A percentile compares a stretch with the other conserved stretches of the same genome.
Conservation (phyloP, 164 flowering plant species). For the Annona squamosa region DNA sequence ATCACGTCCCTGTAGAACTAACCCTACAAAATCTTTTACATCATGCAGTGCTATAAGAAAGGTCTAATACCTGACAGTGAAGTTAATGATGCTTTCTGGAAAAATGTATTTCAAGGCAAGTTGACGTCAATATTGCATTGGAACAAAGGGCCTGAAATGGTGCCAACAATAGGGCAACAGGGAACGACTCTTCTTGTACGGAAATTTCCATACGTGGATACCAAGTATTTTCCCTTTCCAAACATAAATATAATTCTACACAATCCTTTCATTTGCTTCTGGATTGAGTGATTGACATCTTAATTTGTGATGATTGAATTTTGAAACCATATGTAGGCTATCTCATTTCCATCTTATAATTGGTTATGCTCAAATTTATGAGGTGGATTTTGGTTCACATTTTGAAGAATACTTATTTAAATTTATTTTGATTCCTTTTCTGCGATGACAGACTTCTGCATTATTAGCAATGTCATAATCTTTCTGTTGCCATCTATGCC, state of each 20-base stretch:
- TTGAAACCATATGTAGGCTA: background rate
- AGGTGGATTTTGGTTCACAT: no score
- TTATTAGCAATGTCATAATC: no score
- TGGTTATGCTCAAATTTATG: background rate
- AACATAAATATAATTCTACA: background rate
- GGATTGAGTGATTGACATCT: background rate
- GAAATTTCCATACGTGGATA: constrained; percentile 57
- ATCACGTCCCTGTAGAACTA: background rate
- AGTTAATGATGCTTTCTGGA: constrained; percentile 41
- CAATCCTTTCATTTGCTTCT: background rate
- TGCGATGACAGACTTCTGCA: no score
- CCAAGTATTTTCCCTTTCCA: constrained; percentile 37
- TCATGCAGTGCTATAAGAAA: constrained; percentile 44
- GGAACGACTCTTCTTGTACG: constrained; percentile 88
- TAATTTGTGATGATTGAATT: background rate
- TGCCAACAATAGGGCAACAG: constrained; percentile 48
- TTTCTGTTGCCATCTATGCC: no score
- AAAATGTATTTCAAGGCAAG: constrained; percentile 58
- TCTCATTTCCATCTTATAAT: background rate
- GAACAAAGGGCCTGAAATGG: constrained; percentile 81
- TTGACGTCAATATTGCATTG: constrained; percentile 67
- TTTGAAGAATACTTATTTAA: no score
- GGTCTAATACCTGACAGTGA: constrained; percentile 49
- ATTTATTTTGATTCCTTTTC: no score
- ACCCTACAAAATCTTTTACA: constrained; percentile 2